Percentiles rank a stretch among this genome's conserved stretches.
Conservation (phyloP, 805 yeast genomes). For the Wickerhamiella nectarea region DNA sequence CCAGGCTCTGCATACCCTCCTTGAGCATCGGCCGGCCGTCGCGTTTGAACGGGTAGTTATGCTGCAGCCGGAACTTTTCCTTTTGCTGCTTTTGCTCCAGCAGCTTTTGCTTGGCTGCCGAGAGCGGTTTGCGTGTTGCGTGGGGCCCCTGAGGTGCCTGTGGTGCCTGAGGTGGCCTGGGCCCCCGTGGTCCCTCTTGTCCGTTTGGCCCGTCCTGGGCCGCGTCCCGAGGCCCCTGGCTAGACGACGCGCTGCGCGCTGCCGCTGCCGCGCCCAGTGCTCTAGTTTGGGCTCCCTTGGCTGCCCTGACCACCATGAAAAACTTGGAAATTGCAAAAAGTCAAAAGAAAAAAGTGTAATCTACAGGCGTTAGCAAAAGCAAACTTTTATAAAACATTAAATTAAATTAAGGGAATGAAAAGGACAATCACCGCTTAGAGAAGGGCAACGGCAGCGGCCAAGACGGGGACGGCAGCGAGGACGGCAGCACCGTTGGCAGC, state of each 20-base stretch:
- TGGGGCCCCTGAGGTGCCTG: too few species aligned
- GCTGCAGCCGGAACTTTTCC: not conserved
- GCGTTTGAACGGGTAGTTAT: not conserved
- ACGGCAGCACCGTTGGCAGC: constrained; percentile 7
- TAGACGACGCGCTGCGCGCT: too few species aligned
- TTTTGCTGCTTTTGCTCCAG: not conserved
- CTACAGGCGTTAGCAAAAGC: not conserved
- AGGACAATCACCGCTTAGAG: not conserved
- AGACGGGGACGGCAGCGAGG: constrained; percentile 14
- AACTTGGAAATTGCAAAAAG: not conserved
- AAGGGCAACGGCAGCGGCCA: constrained; percentile 6
- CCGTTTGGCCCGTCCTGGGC: too few species aligned
- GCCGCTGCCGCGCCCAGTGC: too few species aligned
- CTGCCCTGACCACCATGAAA: too few species aligned
- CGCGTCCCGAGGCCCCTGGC: too few species aligned
- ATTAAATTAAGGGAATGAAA: not conserved
- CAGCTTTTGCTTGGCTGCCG: too few species aligned
- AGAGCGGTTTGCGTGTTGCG: too few species aligned
- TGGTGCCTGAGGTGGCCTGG: too few species aligned
- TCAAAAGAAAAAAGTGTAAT: not conserved
- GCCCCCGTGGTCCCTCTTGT: too few species aligned
- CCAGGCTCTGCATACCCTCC: not conserved
- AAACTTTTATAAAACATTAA: too few species aligned
- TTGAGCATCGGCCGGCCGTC: constrained; percentile 4
- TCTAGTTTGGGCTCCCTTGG: too few species aligned